Evolutionary conservation across 345 rosid genomes (phyloP).

Genomic region (Hibiscus tridactylites): DNA sequence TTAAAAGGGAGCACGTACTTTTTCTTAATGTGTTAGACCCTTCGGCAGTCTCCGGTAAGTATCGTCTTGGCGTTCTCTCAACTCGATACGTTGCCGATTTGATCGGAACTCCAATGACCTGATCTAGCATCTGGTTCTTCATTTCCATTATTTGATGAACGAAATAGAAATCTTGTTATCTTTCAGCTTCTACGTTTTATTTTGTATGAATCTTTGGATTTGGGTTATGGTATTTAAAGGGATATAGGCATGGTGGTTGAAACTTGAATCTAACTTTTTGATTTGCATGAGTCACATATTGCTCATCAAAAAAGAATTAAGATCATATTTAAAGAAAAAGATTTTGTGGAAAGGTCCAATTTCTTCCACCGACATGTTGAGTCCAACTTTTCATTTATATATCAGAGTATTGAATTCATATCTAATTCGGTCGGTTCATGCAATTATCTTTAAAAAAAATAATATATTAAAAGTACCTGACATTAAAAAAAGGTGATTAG

Average conservation of each 20-base stretch:
- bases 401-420: no score
- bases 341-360: background rate
- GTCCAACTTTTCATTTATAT: no score
- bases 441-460: no score
- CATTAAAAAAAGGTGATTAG: background rate
- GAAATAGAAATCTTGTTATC: background rate
- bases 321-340: background rate
- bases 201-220: background rate
- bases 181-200: background rate
- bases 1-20: constrained; percentile 18
- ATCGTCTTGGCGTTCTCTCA: constrained; percentile 26
- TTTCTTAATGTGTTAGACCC: constrained; percentile 23
- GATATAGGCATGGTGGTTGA: constrained; percentile 1
- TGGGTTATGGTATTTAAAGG: constrained; percentile 12
- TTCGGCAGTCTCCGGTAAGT: constrained; percentile 20
- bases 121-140: constrained; percentile 22
- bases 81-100: constrained; percentile 15
- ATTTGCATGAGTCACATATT: constrained; percentile 23
- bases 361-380: background rate
- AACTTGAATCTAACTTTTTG: constrained; percentile 20
- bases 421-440: no score
- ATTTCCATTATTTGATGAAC: constrained; percentile 9
- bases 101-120: constrained; percentile 20
- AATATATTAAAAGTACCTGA: no score
- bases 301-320: constrained; percentile 17